phyloP scores from a whole-genome alignment of 495 filamentous ascomycete species.

The Jackrogersella multiformis region DNA sequence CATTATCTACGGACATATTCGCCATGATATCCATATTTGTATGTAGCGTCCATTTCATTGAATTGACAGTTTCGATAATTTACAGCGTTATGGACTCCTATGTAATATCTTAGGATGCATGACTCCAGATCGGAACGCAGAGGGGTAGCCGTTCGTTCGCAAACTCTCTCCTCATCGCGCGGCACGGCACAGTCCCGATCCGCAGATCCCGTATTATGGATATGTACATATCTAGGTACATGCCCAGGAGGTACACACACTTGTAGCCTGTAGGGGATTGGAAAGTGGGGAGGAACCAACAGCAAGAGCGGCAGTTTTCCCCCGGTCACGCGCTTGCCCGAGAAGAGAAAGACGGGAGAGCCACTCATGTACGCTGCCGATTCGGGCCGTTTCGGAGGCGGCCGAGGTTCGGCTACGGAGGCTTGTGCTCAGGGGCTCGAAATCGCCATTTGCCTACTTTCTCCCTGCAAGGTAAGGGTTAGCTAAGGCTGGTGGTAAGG shows the following conservation, averaged over 20 bases:
- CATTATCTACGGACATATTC: neutral
- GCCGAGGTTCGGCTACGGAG: constrained; percentile 26
- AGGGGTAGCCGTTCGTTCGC: constrained; percentile 2
- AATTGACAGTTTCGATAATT: neutral
- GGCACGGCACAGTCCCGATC: neutral
- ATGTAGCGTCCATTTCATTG: neutral
- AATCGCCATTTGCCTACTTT: no score
- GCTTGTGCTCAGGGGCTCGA: neutral
- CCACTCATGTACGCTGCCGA: constrained; percentile 1
- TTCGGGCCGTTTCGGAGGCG: constrained; percentile 22
- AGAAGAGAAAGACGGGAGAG: neutral
- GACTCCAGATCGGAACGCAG: neutral
- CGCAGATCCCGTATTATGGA: neutral
- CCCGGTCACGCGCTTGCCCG: neutral
- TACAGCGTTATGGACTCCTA: neutral
- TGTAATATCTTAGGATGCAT: neutral
- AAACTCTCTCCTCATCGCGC: neutral
- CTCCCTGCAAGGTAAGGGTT: neutral
- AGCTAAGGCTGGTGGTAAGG: neutral
- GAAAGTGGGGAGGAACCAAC: neutral
- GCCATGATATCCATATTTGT: neutral
- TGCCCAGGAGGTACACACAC: neutral
- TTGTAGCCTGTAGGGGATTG: neutral
- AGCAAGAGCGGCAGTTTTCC: neutral
- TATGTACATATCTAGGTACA: neutral